phyloP scores from a whole-genome alignment of 139 green algal genomes.

The Chlamydomonas sp. region DNA sequence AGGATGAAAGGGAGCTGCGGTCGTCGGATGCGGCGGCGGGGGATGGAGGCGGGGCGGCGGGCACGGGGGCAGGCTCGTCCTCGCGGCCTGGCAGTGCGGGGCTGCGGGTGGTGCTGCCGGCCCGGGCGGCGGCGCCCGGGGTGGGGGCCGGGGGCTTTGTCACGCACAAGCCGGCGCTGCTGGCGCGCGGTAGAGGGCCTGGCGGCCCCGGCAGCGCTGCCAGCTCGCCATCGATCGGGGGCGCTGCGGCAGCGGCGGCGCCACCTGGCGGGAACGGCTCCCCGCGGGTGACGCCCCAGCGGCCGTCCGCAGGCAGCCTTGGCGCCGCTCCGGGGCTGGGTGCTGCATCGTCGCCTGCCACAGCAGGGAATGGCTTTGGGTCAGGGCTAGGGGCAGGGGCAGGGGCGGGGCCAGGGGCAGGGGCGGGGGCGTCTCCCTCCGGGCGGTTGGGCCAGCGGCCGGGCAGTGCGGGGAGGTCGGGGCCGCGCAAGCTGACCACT shows the following conservation, averaged over 20 bases:
- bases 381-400: no score
- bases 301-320: no score
- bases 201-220: no score
- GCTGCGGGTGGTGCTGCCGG: neutral
- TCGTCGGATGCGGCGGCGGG: neutral
- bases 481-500: neutral
- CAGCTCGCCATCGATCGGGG: no score
- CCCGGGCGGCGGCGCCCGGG: neutral
- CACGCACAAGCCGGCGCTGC: slow-evolving; percentile 21
- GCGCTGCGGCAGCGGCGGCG: no score
- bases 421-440: no score
- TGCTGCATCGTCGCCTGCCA: no score
- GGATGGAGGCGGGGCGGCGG: neutral
- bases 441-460: neutral
- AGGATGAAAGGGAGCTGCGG: slow-evolving; percentile 11
- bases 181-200: neutral
- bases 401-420: no score
- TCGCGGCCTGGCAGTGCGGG: neutral
- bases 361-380: no score
- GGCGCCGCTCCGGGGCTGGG: no score
- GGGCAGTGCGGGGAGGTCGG: neutral
- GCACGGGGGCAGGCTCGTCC: neutral
- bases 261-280: no score
- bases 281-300: no score
- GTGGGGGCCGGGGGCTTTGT: neutral